phyloP scores from a whole-genome alignment of 805 yeast genomes.

The Saturnispora hagleri region DNA sequence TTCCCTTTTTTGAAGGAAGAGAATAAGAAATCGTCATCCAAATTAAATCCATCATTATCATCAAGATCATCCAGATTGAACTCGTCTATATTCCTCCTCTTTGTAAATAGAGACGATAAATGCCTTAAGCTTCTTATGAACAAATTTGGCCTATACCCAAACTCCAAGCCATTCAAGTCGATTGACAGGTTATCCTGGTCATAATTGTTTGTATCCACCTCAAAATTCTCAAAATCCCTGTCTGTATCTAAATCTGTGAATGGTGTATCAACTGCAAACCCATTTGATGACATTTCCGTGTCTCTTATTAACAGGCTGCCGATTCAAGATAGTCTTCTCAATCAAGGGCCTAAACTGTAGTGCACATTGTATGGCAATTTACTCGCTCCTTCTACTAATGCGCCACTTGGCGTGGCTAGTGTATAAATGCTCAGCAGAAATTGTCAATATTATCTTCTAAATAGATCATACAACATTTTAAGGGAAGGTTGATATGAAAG shows the following conservation, averaged over 20 bases:
- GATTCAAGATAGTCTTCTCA: neutral
- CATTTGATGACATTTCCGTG: conserved; percentile 3
- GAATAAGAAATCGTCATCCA: neutral
- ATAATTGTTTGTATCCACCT: conserved; percentile 13
- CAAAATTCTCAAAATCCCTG: conserved; percentile 25
- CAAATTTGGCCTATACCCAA: neutral
- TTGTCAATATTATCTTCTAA: too few species aligned
- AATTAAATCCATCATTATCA: conserved; percentile 4
- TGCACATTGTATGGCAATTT: neutral
- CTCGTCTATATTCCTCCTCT: conserved; percentile 6
- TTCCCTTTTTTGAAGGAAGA: neutral
- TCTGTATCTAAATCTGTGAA: conserved; percentile 44
- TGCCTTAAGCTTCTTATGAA: neutral
- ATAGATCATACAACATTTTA: too few species aligned
- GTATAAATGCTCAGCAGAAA: too few species aligned
- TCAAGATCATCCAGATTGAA: conserved; percentile 4
- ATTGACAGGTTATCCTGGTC: conserved; percentile 14
- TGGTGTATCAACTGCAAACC: conserved; percentile 40
- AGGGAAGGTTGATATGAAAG: too few species aligned
- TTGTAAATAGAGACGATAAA: conserved; percentile 4
- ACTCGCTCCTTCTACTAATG: too few species aligned
- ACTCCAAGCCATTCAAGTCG: conserved; percentile 11
- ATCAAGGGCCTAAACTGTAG: neutral
- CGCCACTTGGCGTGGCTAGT: too few species aligned
- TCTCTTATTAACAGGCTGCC: neutral